Conservation (phyloP, 2,329 filamentous ascomycete species). For the Dactylellina parvicollis region DNA sequence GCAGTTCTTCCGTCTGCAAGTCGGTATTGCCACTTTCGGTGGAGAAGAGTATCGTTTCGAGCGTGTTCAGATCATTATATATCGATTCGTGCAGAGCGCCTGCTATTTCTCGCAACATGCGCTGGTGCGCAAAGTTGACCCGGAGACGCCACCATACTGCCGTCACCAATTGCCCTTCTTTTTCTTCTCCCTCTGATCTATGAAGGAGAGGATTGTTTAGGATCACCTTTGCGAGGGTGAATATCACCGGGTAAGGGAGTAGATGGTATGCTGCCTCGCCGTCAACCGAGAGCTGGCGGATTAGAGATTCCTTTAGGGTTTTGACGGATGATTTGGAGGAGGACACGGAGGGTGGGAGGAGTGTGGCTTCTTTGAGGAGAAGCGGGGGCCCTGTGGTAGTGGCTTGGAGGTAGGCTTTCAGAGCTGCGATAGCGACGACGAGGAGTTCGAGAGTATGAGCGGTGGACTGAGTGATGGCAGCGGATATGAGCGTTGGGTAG, state of each 20-base stretch:
- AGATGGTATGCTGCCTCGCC: conserved; percentile 86
- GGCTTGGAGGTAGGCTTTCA: conserved; percentile 83
- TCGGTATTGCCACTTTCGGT: conserved; percentile 58
- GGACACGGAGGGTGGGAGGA: conserved; percentile 63
- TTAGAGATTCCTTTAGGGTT: conserved; percentile 67
- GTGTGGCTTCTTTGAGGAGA: conserved; percentile 65
- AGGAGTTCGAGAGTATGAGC: conserved; percentile 23
- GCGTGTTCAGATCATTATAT: conserved; percentile 68
- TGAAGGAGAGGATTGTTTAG: conserved; percentile 65
- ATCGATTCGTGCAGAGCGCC: conserved; percentile 70
- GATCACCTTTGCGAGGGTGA: conserved; percentile 76
- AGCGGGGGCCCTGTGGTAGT: conserved; percentile 89
- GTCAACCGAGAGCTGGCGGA: conserved; percentile 78
- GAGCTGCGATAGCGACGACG: conserved; percentile 72
- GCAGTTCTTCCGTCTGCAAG: conserved; percentile 60
- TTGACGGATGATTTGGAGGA: conserved; percentile 63
- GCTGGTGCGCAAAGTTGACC: conserved; percentile 77
- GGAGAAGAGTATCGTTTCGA: conserved; percentile 62
- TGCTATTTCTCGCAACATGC: conserved; percentile 72
- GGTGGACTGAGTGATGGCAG: background rate
- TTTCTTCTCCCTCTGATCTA: conserved; percentile 36
- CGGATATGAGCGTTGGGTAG: conserved; percentile 20
- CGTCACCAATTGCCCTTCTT: conserved; percentile 56
- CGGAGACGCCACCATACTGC: conserved; percentile 74
- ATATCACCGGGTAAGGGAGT: conserved; percentile 83